Evolutionary conservation across 1,284 basidiomycete genomes (phyloP).

Genomic region (Thelephora terrestris): DNA sequence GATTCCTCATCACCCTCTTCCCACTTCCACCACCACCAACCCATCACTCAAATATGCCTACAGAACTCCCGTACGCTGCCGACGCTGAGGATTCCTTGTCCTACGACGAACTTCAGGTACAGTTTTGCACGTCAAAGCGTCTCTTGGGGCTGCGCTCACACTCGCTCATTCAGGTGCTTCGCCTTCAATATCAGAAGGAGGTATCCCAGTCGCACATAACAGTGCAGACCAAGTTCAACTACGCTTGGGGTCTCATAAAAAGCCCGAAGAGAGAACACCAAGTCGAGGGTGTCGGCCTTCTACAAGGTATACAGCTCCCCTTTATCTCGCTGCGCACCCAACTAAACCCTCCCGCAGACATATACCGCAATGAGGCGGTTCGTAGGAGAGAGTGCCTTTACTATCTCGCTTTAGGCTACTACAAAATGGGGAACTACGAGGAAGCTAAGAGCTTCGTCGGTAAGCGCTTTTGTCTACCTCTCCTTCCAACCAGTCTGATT

Average conservation of each 20-base stretch:
- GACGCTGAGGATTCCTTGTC: slow-evolving; percentile 86
- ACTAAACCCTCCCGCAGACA: slow-evolving; percentile 44
- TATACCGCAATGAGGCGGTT: slow-evolving; percentile 83
- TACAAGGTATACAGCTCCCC: slow-evolving; percentile 63
- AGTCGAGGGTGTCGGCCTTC: slow-evolving; percentile 80
- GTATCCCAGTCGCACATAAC: slow-evolving; percentile 78
- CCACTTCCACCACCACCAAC: background rate
- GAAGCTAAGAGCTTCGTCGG: slow-evolving; percentile 93
- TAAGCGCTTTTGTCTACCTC: slow-evolving; percentile 28
- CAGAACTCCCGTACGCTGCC: slow-evolving; percentile 92
- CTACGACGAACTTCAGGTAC: slow-evolving; percentile 84
- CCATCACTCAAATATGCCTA: slow-evolving; percentile 37
- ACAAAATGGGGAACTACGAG: slow-evolving; percentile 94
- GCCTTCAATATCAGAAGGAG: slow-evolving; percentile 85
- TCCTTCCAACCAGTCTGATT: slow-evolving; percentile 1
- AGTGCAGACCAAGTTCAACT: slow-evolving; percentile 97
- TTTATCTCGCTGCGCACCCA: slow-evolving; percentile 2
- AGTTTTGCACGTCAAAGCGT: slow-evolving; percentile 5
- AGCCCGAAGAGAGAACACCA: slow-evolving; percentile 76
- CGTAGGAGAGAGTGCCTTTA: slow-evolving; percentile 94
- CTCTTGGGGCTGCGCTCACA: background rate
- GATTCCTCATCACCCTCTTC: background rate
- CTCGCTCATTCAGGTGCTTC: slow-evolving; percentile 50
- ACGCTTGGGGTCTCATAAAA: slow-evolving; percentile 93
- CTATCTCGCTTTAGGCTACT: slow-evolving; percentile 94